Evolutionary conservation across 2,329 filamentous ascomycete genomes (phyloP).

Genomic region (Epichloe scottii): DNA sequence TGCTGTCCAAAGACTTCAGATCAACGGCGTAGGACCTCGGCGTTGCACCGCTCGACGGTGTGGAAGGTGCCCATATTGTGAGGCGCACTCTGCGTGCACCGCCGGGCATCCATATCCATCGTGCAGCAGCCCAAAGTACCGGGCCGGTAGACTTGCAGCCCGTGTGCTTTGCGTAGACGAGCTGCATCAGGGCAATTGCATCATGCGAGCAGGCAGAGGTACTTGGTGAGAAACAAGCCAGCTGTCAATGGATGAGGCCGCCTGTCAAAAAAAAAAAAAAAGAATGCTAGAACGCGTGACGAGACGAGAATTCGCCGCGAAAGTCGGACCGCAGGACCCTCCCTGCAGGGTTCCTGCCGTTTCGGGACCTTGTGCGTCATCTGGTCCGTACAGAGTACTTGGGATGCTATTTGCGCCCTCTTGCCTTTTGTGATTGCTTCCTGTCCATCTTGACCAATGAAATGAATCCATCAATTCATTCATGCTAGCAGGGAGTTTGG

Average conservation of each 20-base stretch:
- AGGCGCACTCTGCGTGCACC: neutral
- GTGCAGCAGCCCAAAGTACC: constrained; percentile 4
- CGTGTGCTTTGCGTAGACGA: constrained; percentile 15
- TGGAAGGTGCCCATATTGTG: neutral
- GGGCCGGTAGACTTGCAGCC: constrained; percentile 10
- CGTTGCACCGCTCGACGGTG: neutral
- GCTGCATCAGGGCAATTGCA: constrained; percentile 16
- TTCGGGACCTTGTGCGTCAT: neutral
- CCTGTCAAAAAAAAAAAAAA: no score
- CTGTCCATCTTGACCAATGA: no score
- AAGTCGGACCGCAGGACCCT: neutral
- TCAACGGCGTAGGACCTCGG: constrained; percentile 31
- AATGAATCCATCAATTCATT: no score
- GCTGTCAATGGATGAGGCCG: neutral
- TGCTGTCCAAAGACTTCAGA: constrained; percentile 31
- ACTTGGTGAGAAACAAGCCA: neutral
- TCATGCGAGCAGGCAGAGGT: constrained; percentile 6
- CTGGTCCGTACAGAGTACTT: no score
- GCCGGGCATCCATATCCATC: constrained; percentile 1
- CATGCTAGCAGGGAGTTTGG: no score
- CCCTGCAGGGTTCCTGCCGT: constrained; percentile 6
- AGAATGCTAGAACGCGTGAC: neutral
- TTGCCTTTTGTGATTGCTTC: no score
- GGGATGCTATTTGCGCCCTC: no score
- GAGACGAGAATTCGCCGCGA: neutral